Evolutionary conservation across 495 filamentous ascomycete genomes (phyloP), one percentile per base, ranked within the genome.

Genomic region (Aspergillus funiculosus): DNA sequence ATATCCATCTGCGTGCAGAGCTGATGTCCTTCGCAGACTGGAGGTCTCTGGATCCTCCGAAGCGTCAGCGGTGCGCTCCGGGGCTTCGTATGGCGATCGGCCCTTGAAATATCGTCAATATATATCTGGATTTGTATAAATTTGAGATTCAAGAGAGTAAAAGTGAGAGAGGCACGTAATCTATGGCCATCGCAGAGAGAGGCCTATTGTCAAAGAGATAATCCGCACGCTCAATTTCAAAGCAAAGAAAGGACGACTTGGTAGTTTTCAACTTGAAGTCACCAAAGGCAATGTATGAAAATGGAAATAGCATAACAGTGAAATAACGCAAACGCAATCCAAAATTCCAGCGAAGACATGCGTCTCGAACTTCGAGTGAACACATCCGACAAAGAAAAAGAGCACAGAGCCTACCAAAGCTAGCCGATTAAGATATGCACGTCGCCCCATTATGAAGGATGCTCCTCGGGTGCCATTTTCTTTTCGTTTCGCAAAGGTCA

Each of bases 21-120:
- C 55, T 43, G 41, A 80, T 15, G 59, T 51, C 48, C 54, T 59
- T 31, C 48, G 58, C 10, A 28, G 41, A 18, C 56, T 54, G 22
- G 60, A 32, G 39, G 15, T 54, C 34, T 37, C 47, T 21, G 42
- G 53, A 9, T 58, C 53, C 19, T 50, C 46, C 24, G 47, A 19
- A n/a, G 50, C n/a, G 8, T 32, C 47, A 18, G 48, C 22, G 18
- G 51, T 38, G 29, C 41, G 46, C 19, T 67, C 71, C 10, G 81
- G 78, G 39, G 78, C 70, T 53, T 87, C 82, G 46, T 86, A 87
- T 37, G 82, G 82, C 6, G 82, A 86, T 10, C 85, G 77, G 45
- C 84, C 85, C 83, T 84, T 55, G n/a, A 20, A n/a, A 37, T 29
- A 20, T 14, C 19, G 52, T 68, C 22, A 67, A 51, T 54, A 51